A percentile compares a stretch with the other conserved stretches of the same genome.
Conservation (phyloP, 2,329 filamentous ascomycete genomes). For the Apiospora marii region DNA sequence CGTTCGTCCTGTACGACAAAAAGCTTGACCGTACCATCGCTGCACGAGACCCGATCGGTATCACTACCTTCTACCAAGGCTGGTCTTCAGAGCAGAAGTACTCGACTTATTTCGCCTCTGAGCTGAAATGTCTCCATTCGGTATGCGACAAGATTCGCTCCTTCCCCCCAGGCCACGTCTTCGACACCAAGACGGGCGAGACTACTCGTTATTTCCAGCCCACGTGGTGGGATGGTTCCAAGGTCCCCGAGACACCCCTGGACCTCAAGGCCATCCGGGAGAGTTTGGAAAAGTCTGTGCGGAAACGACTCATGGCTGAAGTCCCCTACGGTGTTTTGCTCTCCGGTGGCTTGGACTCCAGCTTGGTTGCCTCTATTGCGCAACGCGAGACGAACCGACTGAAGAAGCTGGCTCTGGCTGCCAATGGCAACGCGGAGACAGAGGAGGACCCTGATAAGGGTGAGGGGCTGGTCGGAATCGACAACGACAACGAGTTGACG, state of each 20-base stretch:
- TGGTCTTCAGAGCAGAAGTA: slow-evolving; percentile 84
- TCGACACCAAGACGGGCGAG: slow-evolving; percentile 89
- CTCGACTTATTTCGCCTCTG: slow-evolving; percentile 94
- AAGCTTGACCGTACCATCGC: slow-evolving; percentile 90
- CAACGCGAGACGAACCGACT: slow-evolving; percentile 88
- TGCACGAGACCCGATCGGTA: slow-evolving; percentile 93
- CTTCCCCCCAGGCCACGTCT: slow-evolving; percentile 95
- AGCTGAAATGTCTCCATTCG: slow-evolving; percentile 90
- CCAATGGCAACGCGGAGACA: slow-evolving; percentile 48
- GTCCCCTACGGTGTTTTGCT: slow-evolving; percentile 96
- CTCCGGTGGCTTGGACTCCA: slow-evolving; percentile 95
- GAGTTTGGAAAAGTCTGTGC: slow-evolving; percentile 87
- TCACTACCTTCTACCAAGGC: slow-evolving; percentile 97
- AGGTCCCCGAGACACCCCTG: slow-evolving; percentile 79
- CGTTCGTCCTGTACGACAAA: slow-evolving; percentile 98
- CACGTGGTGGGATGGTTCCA: slow-evolving; percentile 86
- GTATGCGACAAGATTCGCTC: slow-evolving; percentile 95
- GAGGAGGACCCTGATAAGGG: slow-evolving; percentile 64
- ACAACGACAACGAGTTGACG: slow-evolving; percentile 87
- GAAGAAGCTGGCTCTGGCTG: slow-evolving; percentile 68
- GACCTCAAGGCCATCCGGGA: slow-evolving; percentile 84
- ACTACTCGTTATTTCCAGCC: slow-evolving; percentile 91
- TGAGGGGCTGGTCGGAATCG: slow-evolving; percentile 88
- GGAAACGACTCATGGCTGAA: slow-evolving; percentile 98
- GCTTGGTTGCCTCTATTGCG: slow-evolving; percentile 91